A percentile compares a stretch with the other conserved stretches of the same genome.
phyloP scores from a whole-genome alignment of 345 rosid genomes.

The Adansonia digitata region DNA sequence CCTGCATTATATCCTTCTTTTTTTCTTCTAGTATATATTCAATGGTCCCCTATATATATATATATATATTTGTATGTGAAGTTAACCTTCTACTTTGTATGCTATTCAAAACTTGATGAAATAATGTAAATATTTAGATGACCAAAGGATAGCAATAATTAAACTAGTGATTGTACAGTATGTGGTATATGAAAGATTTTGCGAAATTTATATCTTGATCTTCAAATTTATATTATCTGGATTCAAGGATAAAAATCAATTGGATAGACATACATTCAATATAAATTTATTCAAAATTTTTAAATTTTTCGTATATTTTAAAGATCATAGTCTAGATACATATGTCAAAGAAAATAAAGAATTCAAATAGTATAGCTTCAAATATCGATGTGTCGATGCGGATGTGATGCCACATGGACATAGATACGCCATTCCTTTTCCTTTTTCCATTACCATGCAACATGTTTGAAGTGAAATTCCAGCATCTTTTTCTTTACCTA shows the following conservation, averaged over 20 bases:
- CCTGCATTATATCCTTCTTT: conserved; percentile 29
- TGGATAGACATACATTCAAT: too few species aligned
- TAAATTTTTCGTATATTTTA: too few species aligned
- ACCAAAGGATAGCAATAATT: conserved; percentile 7
- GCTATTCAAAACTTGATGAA: neutral
- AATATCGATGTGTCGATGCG: conserved; percentile 17
- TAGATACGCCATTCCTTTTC: conserved; percentile 31
- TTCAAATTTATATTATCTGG: neutral
- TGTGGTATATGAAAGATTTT: conserved; percentile 10
- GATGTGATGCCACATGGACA: conserved; percentile 21
- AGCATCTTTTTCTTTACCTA: conserved; percentile 23
- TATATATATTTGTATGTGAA: neutral
- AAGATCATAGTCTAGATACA: too few species aligned
- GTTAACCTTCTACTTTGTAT: conserved; percentile 8
- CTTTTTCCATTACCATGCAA: conserved; percentile 19
- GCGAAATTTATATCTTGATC: neutral
- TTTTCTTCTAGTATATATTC: conserved; percentile 10
- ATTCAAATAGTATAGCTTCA: neutral
- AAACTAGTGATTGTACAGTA: conserved; percentile 23
- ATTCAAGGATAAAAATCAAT: neutral
- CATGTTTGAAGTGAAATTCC: conserved; percentile 22
- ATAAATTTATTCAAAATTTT: too few species aligned
- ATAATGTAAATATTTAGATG: neutral
- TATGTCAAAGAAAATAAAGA: neutral
- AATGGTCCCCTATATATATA: conserved; percentile 24